A percentile compares a stretch with the other conserved stretches of the same genome.
Conservation (phyloP, 345 rosid genomes). For the Acer negundo region DNA sequence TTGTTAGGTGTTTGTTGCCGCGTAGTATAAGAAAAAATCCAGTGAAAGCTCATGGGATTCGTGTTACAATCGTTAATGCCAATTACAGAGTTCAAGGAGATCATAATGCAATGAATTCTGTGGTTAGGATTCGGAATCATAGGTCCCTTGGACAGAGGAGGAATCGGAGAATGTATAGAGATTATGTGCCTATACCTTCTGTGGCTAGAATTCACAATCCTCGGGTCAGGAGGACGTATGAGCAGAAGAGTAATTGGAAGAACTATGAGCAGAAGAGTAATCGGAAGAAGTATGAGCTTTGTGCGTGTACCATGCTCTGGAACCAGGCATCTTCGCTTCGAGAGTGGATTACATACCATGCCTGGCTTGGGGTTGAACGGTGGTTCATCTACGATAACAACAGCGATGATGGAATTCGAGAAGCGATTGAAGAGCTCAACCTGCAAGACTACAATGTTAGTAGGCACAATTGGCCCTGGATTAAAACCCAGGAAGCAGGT, state of each 20-base stretch:
- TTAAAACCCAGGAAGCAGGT: constrained; percentile 96
- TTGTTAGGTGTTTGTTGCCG: constrained; percentile 80
- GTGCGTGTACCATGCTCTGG: constrained; percentile 95
- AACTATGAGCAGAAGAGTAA: constrained; percentile 57
- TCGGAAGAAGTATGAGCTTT: constrained; percentile 58
- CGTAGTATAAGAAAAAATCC: constrained; percentile 51
- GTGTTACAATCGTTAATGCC: constrained; percentile 42
- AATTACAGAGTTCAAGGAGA: constrained; percentile 19
- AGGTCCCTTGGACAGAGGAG: constrained; percentile 3
- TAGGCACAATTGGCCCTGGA: constrained; percentile 94
- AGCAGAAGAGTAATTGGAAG: constrained; percentile 25
- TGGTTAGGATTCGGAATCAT: constrained; percentile 20
- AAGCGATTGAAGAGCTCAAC: constrained; percentile 61
- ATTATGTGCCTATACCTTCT: constrained; percentile 49
- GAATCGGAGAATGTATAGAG: constrained; percentile 17
- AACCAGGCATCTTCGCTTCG: constrained; percentile 78
- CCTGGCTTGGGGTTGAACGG: constrained; percentile 88
- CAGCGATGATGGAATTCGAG: constrained; percentile 69
- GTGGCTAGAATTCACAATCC: constrained; percentile 53
- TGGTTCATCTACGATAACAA: constrained; percentile 99
- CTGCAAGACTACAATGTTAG: constrained; percentile 62
- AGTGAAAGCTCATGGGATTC: constrained; percentile 52
- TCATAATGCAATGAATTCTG: constrained; percentile 27
- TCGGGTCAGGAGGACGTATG: constrained; percentile 7
- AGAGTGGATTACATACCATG: constrained; percentile 91